Base-by-base conservation (phyloP, 495 filamentous ascomycete species). In the Penicillium fimorum region DNA sequence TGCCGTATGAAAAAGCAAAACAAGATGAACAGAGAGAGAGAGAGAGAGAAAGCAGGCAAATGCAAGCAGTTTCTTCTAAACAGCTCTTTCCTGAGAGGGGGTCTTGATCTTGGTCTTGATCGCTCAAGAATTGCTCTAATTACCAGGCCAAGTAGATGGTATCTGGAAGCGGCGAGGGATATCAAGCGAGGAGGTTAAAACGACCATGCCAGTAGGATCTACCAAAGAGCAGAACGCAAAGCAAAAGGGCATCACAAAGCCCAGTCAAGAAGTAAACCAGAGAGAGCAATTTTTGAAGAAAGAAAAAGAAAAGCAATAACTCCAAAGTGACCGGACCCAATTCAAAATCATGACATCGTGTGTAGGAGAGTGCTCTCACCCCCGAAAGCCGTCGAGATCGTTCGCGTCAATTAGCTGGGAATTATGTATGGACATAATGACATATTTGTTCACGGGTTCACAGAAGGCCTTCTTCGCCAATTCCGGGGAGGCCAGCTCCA, bases 401-500 rank as follows among this genome's bases (percentile, higher is more conserved):
- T 62, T 60, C 50, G 55, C 54, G 49, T 61, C 56, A 63, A 59
- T 61, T 59, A 60, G 46, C 55, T 58, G 51, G 54, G 41, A 56
- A 69, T 64, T 64, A 66, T 67, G 46, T 53, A 54, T 60, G 57
- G 52, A 63, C 51, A 61, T 35, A 57, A 30, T 37, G 59, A 46
- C 48, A 40, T 48, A 47, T 52, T 46, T 57, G 43, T 58, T 53
- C 48, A 49, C 27, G 35, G 25, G 30, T 40, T 72, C 70, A 79
- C 63, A 79, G 53, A 40, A 80, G 70, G 43, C 74, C 75, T 59
- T 80, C 77, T 63, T 80, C 77, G 57, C 75, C 77, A 60, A 80
- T 80, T 55, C 77, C 77, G 58, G 77, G 74, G 65, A 80, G 69
- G 38, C 77, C 77, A 64, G 77, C 76, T 65, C 76, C 76, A 58